Evolutionary conservation across 2,329 filamentous ascomycete genomes (phyloP).

Genomic region (Huntiella omanensis): DNA sequence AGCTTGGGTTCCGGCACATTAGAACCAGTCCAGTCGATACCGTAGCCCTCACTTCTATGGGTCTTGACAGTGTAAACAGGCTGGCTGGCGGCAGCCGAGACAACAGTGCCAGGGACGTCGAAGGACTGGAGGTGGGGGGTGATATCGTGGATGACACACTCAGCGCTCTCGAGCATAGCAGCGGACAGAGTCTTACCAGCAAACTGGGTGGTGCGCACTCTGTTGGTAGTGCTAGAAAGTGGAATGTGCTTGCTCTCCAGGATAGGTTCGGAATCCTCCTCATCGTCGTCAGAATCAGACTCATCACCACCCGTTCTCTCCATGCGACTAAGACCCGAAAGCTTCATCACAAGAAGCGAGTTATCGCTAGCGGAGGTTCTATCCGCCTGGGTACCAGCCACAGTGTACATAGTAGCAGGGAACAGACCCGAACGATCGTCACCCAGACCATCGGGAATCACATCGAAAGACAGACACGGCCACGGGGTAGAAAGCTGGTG

Average conservation of each 20-base stretch:
- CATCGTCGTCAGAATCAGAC: slow-evolving; percentile 50
- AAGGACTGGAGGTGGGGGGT: slow-evolving; percentile 78
- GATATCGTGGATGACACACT: slow-evolving; percentile 86
- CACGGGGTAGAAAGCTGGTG: slow-evolving; percentile 86
- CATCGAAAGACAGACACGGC: slow-evolving; percentile 93
- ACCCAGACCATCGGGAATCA: slow-evolving; percentile 69
- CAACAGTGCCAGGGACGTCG: slow-evolving; percentile 65
- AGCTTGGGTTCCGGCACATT: slow-evolving; percentile 46
- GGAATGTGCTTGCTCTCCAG: slow-evolving; percentile 85
- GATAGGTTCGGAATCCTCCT: slow-evolving; percentile 69
- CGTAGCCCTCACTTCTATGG: slow-evolving; percentile 88
- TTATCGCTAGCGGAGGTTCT: slow-evolving; percentile 60
- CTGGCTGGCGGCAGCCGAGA: slow-evolving; percentile 72
- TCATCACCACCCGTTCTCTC: slow-evolving; percentile 49
- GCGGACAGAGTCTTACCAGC: slow-evolving; percentile 69
- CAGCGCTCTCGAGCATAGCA: slow-evolving; percentile 75
- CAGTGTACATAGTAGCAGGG: slow-evolving; percentile 86
- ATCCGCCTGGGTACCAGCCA: slow-evolving; percentile 87
- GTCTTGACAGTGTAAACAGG: slow-evolving; percentile 72
- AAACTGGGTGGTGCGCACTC: slow-evolving; percentile 72
- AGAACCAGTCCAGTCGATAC: slow-evolving; percentile 85
- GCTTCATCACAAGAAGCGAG: slow-evolving; percentile 86
- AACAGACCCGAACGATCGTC: slow-evolving; percentile 71
- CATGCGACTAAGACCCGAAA: slow-evolving; percentile 80
- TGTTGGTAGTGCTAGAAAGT: slow-evolving; percentile 74